These are phyloP conservation scores for Lathyrus oleraceus DNA, from an alignment of 306 rosid genomes.

Conservation along the genomic window DNA sequence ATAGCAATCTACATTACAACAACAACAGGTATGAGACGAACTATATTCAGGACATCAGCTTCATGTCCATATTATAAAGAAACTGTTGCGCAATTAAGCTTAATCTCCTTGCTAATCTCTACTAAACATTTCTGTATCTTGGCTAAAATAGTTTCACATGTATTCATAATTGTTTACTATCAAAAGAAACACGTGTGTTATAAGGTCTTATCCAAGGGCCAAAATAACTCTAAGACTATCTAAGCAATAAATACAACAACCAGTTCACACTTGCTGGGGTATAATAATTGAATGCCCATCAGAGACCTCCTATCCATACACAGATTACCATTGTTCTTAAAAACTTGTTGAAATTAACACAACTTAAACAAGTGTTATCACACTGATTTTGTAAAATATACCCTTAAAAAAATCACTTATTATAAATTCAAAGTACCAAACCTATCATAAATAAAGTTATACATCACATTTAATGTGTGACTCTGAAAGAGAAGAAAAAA, in stretches of 20 bases:
- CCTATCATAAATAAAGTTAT: no score
- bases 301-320: background rate
- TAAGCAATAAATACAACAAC: background rate
- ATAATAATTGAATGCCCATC: background rate
- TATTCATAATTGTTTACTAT: constrained; percentile 1
- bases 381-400: no score
- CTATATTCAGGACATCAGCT: no score
- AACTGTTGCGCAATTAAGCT: no score
- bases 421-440: no score
- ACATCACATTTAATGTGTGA: constrained; percentile 3
- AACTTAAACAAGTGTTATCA: no score
- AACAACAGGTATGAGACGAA: constrained; percentile 32
- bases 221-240: background rate
- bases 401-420: no score
- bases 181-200: background rate
- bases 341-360: no score
- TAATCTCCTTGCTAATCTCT: no score
- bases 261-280: background rate
- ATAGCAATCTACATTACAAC: constrained; percentile 61
- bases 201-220: background rate
- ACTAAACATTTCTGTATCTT: no score
- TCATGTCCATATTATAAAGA: no score
- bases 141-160: constrained; percentile 8
- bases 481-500: background rate
- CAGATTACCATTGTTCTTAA: no score